phyloP scores from a whole-genome alignment of 73 alveolate genomes.

The Paraurostyla sp. region DNA sequence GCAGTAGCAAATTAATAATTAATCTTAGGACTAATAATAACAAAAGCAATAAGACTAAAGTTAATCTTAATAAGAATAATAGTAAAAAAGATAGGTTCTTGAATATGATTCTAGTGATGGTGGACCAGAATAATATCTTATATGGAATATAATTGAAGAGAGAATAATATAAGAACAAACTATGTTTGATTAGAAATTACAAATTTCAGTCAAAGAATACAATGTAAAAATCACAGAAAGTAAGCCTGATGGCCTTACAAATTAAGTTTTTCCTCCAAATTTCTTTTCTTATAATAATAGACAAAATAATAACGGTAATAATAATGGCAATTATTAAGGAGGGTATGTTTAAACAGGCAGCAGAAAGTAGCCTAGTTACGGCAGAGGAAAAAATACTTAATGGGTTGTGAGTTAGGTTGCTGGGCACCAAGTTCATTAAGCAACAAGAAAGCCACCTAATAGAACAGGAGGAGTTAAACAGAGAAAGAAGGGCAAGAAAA shows the following conservation, averaged over 20 bases:
- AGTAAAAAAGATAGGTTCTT: neutral
- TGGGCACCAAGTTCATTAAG: too few relatives aligned
- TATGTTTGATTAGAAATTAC: neutral
- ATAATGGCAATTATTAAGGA: slow-evolving; percentile 1
- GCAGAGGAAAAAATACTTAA: neutral
- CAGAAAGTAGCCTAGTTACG: neutral
- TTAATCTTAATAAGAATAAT: too few relatives aligned
- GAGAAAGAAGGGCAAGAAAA: too few relatives aligned
- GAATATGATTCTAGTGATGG: slow-evolving; percentile 1
- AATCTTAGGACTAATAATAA: too few relatives aligned
- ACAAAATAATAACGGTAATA: neutral
- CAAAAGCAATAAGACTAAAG: too few relatives aligned
- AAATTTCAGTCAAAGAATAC: slow-evolving; percentile 8
- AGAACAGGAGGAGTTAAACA: too few relatives aligned
- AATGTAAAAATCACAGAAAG: slow-evolving; percentile 17
- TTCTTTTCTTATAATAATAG: neutral
- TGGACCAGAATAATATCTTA: slow-evolving; percentile 38
- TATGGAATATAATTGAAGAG: slow-evolving; percentile 44
- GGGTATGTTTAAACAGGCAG: slow-evolving; percentile 1
- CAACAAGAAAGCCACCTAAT: too few relatives aligned
- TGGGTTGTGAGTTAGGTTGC: too few relatives aligned
- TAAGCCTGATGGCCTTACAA: slow-evolving; percentile 36
- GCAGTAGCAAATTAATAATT: too few relatives aligned
- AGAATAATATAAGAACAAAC: neutral
- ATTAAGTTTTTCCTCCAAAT: slow-evolving; percentile 8